phyloP scores from a whole-genome alignment of 163 green algal species.

The Chloroidium sp. region DNA sequence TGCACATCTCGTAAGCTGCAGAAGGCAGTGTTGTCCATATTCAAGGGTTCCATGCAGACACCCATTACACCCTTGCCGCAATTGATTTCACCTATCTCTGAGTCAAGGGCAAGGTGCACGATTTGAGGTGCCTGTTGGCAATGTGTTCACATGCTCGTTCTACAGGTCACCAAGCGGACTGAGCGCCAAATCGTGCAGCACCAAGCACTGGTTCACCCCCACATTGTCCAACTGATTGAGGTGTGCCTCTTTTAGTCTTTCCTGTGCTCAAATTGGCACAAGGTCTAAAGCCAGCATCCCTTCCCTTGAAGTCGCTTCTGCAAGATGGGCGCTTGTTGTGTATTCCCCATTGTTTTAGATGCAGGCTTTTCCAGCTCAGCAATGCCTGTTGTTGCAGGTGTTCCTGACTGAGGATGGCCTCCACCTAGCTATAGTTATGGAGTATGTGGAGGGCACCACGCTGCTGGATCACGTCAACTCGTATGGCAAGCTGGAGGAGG shows the following conservation, averaged over 20 bases:
- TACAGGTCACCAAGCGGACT: background rate
- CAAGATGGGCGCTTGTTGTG: too few species aligned
- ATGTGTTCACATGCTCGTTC: too few species aligned
- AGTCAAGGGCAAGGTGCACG: too few species aligned
- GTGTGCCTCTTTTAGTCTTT: background rate
- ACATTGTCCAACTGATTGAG: background rate
- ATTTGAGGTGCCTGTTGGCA: too few species aligned
- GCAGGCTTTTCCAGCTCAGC: background rate
- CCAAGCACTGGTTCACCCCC: background rate
- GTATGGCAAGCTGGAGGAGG: background rate
- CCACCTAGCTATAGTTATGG: background rate
- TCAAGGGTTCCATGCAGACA: too few species aligned
- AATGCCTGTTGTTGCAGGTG: background rate
- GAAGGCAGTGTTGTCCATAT: too few species aligned
- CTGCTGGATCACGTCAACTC: background rate
- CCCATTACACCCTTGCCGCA: too few species aligned
- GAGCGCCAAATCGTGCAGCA: background rate
- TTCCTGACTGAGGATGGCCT: background rate
- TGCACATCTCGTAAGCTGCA: too few species aligned
- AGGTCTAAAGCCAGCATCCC: too few species aligned
- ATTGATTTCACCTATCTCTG: too few species aligned
- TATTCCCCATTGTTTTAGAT: too few species aligned
- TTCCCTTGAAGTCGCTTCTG: too few species aligned
- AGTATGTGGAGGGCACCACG: background rate
- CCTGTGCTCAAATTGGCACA: background rate